Evolutionary conservation across 2,329 filamentous ascomycete genomes (phyloP).

Genomic region (Botrytis hyacinthi): DNA sequence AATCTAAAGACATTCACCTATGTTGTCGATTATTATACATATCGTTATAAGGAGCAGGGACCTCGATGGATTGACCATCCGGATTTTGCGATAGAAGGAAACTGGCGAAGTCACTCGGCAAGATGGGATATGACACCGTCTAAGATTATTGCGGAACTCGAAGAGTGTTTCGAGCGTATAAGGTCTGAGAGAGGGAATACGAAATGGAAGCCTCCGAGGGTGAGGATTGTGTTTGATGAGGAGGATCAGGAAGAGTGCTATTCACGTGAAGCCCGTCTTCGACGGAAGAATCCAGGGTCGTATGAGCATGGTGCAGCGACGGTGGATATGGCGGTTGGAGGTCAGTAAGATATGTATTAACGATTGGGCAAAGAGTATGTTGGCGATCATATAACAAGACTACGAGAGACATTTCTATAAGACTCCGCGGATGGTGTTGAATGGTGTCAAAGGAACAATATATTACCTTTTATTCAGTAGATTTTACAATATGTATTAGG

Average conservation of each 20-base stretch:
- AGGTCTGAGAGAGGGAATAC: not conserved
- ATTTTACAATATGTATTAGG: not conserved
- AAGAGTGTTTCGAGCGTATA: not conserved
- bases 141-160: not conserved
- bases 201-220: not conserved
- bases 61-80: slow-evolving; percentile 7
- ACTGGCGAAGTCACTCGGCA: not conserved
- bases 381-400: not conserved
- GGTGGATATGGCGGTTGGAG: not conserved
- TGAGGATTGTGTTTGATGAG: slow-evolving; percentile 1
- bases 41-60: not conserved
- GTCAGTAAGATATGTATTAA: not conserved
- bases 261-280: not conserved
- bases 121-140: not conserved
- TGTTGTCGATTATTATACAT: not conserved
- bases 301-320: not conserved
- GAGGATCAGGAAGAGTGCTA: not conserved
- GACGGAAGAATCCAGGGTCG: not conserved
- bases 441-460: not conserved
- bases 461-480: not conserved
- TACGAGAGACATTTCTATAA: rapidly evolving
- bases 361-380: not conserved
- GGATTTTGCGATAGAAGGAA: not conserved
- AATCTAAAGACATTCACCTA: not conserved
- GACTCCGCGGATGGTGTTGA: not conserved